Evolutionary conservation across 228 moss, liverwort and hornwort genomes (phyloP), one percentile per base, ranked within the genome.

Genomic region (Sphagnum fallax): DNA sequence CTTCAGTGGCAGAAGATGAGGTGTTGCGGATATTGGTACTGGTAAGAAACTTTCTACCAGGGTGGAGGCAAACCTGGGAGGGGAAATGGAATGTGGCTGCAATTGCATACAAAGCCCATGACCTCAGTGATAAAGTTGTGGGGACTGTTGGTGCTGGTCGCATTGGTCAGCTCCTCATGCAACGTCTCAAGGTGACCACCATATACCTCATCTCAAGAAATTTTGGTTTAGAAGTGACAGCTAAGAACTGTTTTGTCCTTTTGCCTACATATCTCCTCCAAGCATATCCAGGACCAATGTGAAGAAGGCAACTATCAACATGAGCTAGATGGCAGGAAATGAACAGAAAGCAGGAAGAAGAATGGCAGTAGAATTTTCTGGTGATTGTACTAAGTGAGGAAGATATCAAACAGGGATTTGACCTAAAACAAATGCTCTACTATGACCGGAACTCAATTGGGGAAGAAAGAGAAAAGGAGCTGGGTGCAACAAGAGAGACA

Each of bases 1-100:
- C 88, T 4, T 94, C 94, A 7, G 94, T 91, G 16, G 94, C 94
- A 5, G 94, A 91, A 78, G 94, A 94, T 52, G 94, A 94, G 79
- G 77, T 94, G 51, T 49, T 94, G 52, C 87, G 94, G 15, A 11
- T 91, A 60, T 76, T 91, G 65, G 59, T 84, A 4, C 77, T 94
- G 65, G 52, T 91, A 10, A 86, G 94, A 50, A 94, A 89, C 73
- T 94, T 88, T 47, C 62, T 89, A 4, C 89, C 86, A 0, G 91
- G 78, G n/a, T 86, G 89, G 87, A 84, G 88, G 80, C 94, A 94
- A 63, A 81, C 84, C 60, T 79, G 77, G 32, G 81, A 75, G 18
- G 91, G 88, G 8, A 70, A 63, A 6, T 94, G 94, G 94, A 74
- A 94, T 67, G 89, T 94, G n/a, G 91, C 87, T 4, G 89, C 80